Conservation (phyloP, 1,139 yeast species). For the Casaregolazyma lundiana region DNA sequence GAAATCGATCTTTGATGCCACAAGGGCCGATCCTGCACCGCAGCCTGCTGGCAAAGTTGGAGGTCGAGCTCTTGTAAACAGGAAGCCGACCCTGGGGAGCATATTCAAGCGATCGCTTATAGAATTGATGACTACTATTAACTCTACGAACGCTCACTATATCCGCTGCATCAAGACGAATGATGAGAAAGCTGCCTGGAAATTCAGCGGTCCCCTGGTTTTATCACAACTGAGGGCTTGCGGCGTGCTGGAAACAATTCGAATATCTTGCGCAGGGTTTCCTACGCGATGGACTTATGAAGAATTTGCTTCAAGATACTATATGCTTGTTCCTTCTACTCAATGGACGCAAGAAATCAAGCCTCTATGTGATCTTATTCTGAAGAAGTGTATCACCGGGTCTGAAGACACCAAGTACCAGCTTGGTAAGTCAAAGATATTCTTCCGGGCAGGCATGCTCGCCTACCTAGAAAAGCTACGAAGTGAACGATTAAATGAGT, state of each 20-base stretch:
- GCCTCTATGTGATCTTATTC: slow-evolving; percentile 62
- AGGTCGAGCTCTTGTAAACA: slow-evolving; percentile 43
- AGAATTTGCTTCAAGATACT: slow-evolving; percentile 89
- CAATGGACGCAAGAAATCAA: slow-evolving; percentile 63
- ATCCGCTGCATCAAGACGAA: slow-evolving; percentile 97
- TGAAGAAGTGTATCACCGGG: slow-evolving; percentile 59
- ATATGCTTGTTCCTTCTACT: slow-evolving; percentile 67
- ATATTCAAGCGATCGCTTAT: slow-evolving; percentile 89
- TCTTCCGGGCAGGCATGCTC: slow-evolving; percentile 90
- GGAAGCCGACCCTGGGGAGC: slow-evolving; percentile 92
- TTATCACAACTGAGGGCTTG: slow-evolving; percentile 93
- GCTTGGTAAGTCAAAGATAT: slow-evolving; percentile 74
- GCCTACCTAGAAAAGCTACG: slow-evolving; percentile 85
- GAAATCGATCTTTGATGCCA: slow-evolving; percentile 55
- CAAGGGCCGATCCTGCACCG: slow-evolving; percentile 58
- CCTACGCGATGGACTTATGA: slow-evolving; percentile 95
- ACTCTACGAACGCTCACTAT: slow-evolving; percentile 92
- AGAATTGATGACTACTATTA: slow-evolving; percentile 87
- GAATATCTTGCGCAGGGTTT: slow-evolving; percentile 97
- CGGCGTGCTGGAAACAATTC: slow-evolving; percentile 95
- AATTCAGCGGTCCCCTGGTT: slow-evolving; percentile 93
- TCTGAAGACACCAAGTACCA: slow-evolving; percentile 60
- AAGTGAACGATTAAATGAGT: slow-evolving; percentile 65
- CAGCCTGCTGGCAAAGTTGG: slow-evolving; percentile 30
- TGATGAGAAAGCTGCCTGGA: slow-evolving; percentile 92